Base-by-base conservation (phyloP, 2,329 filamentous ascomycete genomes). In the Penicillium occitanis region DNA sequence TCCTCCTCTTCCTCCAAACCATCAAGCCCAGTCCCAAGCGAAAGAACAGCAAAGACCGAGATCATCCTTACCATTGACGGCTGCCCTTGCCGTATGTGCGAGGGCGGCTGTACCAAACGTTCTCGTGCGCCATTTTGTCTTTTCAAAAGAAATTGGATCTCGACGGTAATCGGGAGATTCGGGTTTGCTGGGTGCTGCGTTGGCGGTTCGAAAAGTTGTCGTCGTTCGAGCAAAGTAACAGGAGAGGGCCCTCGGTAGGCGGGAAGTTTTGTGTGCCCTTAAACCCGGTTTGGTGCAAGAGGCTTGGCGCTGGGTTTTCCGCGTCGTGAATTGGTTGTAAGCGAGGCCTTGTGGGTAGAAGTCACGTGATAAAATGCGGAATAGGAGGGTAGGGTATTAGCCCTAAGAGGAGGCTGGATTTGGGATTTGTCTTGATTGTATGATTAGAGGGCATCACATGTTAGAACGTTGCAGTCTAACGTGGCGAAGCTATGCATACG, bases 51-150 rank as follows among this genome's bases (percentile, higher is more conserved):
- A 46, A 65, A 71, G 69, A 68, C 11, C 7, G 46, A 22, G 69
- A 66, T 65, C 69, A 61, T 61, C 85, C 91, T 82, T 93, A 97
- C 93, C 93, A 97, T 81, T 85, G 83, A 84, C 93, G 91, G 83
- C 91, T 86, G 85, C 94, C 94, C 90, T 97, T 97, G 87, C 94
- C 94, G 88, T 73, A 79, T 83, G 84, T 92, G 84, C 93, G 91
- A 80, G 95, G 95, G 83, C 95, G 93, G 80, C 93, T 97, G 90
- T 96, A 97, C 93, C 94, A 99, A 86, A 98, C 93, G 81, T 91
- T 93, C 87, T 98, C 94, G 93, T 91, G 90, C 84, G 89, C 89
- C 89, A 91, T 91, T 80, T 79, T 90, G 83, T 51, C 57, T 33
- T 60, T 60, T 60, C 40, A 13, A 37, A 22, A 13, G 7, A 25